A percentile compares a stretch with the other conserved stretches of the same genome.
Evolutionary conservation across 805 yeast species (phyloP).

Genomic region (Wickerhamomyces chaumierensis): DNA sequence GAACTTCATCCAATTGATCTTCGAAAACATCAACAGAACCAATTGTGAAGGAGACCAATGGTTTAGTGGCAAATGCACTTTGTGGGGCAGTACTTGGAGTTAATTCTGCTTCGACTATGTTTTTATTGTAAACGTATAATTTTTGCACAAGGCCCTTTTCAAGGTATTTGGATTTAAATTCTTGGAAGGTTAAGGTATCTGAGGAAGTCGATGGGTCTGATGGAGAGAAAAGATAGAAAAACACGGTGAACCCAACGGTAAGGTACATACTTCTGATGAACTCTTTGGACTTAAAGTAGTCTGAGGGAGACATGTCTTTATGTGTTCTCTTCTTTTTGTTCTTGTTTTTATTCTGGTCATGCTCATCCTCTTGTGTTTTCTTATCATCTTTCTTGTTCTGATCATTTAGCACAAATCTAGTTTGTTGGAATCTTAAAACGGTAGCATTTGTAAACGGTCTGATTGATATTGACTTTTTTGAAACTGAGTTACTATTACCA

Average conservation of each 20-base stretch:
- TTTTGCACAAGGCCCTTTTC: slow-evolving; percentile 70
- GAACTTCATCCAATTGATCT: slow-evolving; percentile 65
- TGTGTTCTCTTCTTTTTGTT: slow-evolving; percentile 12
- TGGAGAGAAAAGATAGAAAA: slow-evolving; percentile 25
- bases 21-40: slow-evolving; percentile 84
- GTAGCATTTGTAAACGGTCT: neutral
- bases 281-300: slow-evolving; percentile 31
- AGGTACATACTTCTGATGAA: slow-evolving; percentile 27
- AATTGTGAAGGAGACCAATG: slow-evolving; percentile 64
- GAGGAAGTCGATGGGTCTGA: slow-evolving; percentile 14
- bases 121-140: slow-evolving; percentile 62
- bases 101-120: slow-evolving; percentile 59
- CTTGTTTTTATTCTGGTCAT: slow-evolving; percentile 12
- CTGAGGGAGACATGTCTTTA: slow-evolving; percentile 20
- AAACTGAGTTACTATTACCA: too few relatives aligned
- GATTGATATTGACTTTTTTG: too few relatives aligned
- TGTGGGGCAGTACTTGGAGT: slow-evolving; percentile 7
- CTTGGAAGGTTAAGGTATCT: slow-evolving; percentile 53
- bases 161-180: slow-evolving; percentile 69
- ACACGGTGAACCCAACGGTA: slow-evolving; percentile 26
- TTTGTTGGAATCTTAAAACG: neutral
- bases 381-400: slow-evolving; percentile 6
- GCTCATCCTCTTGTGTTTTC: slow-evolving; percentile 2
- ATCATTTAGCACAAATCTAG: neutral
- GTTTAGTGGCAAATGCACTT: slow-evolving; percentile 22